phyloP scores from a whole-genome alignment of 2,329 filamentous ascomycete genomes.

The Lachnellula subtilissima region DNA sequence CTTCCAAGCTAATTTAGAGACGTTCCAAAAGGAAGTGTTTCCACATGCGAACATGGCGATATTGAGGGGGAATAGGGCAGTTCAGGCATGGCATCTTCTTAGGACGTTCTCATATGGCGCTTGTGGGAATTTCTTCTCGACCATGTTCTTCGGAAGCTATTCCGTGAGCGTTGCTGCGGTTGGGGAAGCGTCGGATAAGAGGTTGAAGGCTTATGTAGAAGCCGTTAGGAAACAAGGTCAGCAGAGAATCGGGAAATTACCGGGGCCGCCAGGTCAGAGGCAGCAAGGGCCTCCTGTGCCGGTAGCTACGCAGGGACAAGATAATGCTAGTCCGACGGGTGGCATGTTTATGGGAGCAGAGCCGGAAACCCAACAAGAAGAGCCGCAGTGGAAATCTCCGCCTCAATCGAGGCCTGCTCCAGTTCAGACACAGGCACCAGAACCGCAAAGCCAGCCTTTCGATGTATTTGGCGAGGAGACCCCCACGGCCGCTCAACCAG shows the following conservation, averaged over 20 bases:
- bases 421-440: constrained; percentile 1
- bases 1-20: constrained; percentile 25
- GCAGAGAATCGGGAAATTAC: constrained; percentile 6
- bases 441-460: constrained; percentile 16
- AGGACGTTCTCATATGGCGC: constrained; percentile 21
- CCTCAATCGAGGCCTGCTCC: constrained; percentile 1
- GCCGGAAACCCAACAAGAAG: background rate
- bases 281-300: background rate
- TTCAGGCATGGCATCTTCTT: constrained; percentile 21
- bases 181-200: constrained; percentile 24
- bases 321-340: constrained; percentile 28
- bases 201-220: constrained; percentile 22
- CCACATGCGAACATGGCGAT: constrained; percentile 7
- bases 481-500: constrained; percentile 22
- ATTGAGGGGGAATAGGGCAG: constrained; percentile 16
- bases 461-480: constrained; percentile 29
- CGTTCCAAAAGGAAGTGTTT: constrained; percentile 20
- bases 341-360: constrained; percentile 19
- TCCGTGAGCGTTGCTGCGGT: constrained; percentile 19
- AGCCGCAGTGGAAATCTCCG: background rate
- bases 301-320: background rate
- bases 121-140: constrained; percentile 17
- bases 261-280: constrained; percentile 2
- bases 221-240: constrained; percentile 6
- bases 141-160: constrained; percentile 24